Evolutionary conservation across 2,329 filamentous ascomycete species (phyloP), one percentile per base, ranked within the genome.

Genomic region (Colletotrichum liriopes): DNA sequence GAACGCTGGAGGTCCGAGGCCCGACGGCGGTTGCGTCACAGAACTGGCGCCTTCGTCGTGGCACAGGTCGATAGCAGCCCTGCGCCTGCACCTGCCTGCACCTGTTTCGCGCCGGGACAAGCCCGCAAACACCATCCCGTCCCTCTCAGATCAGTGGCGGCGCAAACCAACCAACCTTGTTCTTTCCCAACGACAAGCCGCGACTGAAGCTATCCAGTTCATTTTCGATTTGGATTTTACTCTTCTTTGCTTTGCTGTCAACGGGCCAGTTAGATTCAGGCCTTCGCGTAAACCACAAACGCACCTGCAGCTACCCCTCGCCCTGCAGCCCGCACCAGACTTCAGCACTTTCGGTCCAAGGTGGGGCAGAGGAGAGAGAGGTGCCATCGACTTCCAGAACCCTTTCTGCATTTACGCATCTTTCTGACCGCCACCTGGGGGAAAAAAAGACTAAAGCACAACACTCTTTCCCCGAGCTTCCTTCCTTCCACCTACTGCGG

Each of bases 11-110:
- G 55, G 32, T 54, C 47, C 47, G 61, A 55, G 61, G 51, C 39
- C 45, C 52, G 37, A 39, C 29, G 26, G 67, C 39, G 59, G 69
- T 74, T 75, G 72, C 72, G 74, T 75, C 74, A 75, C 74, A 54
- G 69, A 61, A 49, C 52, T 73, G 74, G 59, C 66, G 74, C 72
- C 74, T 75, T 62, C 66, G 18, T 51, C 16, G 39, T 58, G 51
- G 43, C 64, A 68, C 52, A 52, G 56, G 32, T 49, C 37, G 26
- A 47, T 14, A 47, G 49, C 49, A 52, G 55, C 52, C 32, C 32
- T 69, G 60, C 6, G 23, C 26, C 49, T 54, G 20, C 68, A 45
- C 35, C 59, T 39, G 32, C 35, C 59, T 39, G 32, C 55, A 49
- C 64, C 54, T 60, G 29, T 54, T 54, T 45, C 20, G 54, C n/a